Percentiles rank a stretch among this genome's conserved stretches.
phyloP scores from a whole-genome alignment of 31 red algal genomes.

The Porphyra umbilicalis region DNA sequence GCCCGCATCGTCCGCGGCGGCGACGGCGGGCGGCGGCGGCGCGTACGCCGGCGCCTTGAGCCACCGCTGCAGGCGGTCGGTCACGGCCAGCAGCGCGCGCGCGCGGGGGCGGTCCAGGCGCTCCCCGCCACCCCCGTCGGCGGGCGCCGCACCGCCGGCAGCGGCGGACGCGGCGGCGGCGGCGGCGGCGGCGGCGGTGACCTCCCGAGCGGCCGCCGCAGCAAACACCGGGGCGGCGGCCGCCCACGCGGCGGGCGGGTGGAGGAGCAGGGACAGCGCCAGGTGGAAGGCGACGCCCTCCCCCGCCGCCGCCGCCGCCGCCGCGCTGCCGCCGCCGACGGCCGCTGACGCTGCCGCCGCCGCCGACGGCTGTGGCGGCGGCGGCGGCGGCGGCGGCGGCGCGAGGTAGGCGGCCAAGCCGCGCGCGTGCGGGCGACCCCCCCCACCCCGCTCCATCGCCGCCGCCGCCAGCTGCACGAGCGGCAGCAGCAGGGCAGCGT shows the following conservation, averaged over 20 bases:
- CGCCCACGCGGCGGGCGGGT: neutral
- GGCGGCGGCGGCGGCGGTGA: neutral
- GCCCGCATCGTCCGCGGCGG: neutral
- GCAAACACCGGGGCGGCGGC: neutral
- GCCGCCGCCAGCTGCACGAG: conserved; percentile 39
- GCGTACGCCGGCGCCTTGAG: neutral
- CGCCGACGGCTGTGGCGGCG: no score
- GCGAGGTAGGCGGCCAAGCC: neutral
- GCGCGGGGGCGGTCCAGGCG: neutral
- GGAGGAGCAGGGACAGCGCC: neutral
- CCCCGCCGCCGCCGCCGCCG: neutral
- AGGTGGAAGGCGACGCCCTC: neutral
- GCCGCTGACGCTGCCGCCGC: no score
- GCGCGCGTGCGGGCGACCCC: neutral
- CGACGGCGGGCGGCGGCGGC: neutral
- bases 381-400: neutral
- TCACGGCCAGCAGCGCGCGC: neutral
- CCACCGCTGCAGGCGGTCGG: neutral
- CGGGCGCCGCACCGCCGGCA: neutral
- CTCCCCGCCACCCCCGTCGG: neutral
- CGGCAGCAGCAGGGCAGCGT: conserved; percentile 40
- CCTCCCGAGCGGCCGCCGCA: neutral
- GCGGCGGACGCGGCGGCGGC: neutral
- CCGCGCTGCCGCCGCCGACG: no score
- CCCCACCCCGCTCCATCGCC: conserved; percentile 11